phyloP scores from a whole-genome alignment of 169 alveolate species.

The Plasmodium relictum region DNA sequence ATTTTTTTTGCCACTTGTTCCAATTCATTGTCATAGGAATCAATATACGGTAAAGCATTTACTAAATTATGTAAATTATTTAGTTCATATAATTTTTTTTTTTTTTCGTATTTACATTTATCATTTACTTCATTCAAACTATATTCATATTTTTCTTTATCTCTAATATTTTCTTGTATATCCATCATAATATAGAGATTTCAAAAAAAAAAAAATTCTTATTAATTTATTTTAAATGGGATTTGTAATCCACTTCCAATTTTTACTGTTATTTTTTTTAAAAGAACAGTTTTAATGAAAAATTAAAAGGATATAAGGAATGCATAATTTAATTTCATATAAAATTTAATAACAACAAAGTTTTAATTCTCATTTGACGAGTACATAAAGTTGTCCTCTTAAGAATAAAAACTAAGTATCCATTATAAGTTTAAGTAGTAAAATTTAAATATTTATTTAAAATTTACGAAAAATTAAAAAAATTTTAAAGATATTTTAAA shows the following conservation, averaged over 20 bases:
- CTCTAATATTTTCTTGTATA: neutral
- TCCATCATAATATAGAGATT: conserved; percentile 22
- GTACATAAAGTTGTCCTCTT: too few relatives aligned
- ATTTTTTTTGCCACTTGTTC: conserved; percentile 47
- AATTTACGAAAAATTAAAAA: too few relatives aligned
- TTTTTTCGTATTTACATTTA: neutral
- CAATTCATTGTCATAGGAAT: conserved; percentile 46
- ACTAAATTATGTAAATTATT: conserved; percentile 32
- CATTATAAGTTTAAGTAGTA: too few relatives aligned
- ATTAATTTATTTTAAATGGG: neutral
- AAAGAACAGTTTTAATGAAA: too few relatives aligned
- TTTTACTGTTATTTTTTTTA: too few relatives aligned
- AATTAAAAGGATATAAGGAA: too few relatives aligned
- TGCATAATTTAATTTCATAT: too few relatives aligned
- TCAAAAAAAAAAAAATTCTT: neutral
- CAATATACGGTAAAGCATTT: conserved; percentile 56
- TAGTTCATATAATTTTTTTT: conserved; percentile 29
- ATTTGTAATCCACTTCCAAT: neutral
- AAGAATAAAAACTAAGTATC: too few relatives aligned
- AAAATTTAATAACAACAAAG: too few relatives aligned
- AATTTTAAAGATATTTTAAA: too few relatives aligned
- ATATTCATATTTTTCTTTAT: conserved; percentile 11
- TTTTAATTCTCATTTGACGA: too few relatives aligned
- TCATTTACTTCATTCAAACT: conserved; percentile 3
- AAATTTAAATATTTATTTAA: too few relatives aligned